Evolutionary conservation across 1,284 basidiomycete genomes (phyloP).

Genomic region (Naganishia liquefaciens): DNA sequence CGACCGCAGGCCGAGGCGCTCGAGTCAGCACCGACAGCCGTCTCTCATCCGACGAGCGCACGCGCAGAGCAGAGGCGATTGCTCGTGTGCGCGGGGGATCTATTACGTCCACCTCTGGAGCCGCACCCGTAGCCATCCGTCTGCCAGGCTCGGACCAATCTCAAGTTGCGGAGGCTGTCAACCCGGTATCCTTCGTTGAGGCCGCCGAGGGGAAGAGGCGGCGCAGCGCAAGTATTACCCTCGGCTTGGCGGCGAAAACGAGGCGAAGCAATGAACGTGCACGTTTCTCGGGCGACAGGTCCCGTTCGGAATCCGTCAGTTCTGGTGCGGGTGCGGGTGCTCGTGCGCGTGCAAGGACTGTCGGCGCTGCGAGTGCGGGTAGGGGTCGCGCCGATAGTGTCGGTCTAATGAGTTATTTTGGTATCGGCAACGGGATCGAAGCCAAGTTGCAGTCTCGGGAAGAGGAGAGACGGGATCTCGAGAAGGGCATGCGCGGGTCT

Average conservation of each 20-base stretch:
- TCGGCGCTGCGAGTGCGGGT: background rate
- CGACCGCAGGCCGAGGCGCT: background rate
- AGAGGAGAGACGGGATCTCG: conserved; percentile 12
- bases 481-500: background rate
- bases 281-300: background rate
- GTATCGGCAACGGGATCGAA: conserved; percentile 4
- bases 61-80: background rate
- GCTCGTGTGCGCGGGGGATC: conserved; percentile 9
- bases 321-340: background rate
- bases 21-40: background rate
- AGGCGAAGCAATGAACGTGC: background rate
- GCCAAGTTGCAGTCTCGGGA: conserved; percentile 22
- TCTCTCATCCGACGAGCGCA: conserved; percentile 5
- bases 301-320: background rate
- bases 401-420: conserved; percentile 17
- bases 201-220: background rate
- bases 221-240: conserved; percentile 8
- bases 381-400: conserved; percentile 13
- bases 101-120: conserved; percentile 8
- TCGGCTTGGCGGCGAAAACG: background rate
- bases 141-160: background rate
- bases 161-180: background rate
- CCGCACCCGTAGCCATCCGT: conserved; percentile 9
- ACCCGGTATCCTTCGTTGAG: background rate
- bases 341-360: background rate